These are phyloP conservation scores for Suillus alpinus DNA, from an alignment of 768 basidiomycete genomes.

Conservation along the genomic window DNA sequence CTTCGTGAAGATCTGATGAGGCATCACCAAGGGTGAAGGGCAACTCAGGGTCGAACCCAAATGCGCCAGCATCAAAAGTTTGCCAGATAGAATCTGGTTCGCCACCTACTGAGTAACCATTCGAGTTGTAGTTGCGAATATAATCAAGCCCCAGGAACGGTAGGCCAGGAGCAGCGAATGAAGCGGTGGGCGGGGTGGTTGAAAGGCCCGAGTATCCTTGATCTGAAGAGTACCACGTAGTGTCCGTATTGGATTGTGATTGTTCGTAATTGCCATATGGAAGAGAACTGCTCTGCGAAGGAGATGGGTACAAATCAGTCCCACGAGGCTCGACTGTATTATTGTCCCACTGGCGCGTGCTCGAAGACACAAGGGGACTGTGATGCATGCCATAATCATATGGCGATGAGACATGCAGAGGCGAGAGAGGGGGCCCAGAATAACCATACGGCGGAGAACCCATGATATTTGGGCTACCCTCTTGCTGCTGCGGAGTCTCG, in stretches of 20 bases:
- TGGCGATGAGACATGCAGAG: conserved; percentile 50
- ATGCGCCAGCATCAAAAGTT: conserved; percentile 70
- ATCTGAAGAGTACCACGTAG: conserved; percentile 37
- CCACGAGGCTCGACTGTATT: conserved; percentile 36
- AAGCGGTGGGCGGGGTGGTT: conserved; percentile 57
- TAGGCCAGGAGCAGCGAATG: conserved; percentile 69
- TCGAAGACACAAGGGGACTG: conserved; percentile 24
- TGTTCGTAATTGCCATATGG: conserved; percentile 47
- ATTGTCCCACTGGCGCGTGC: conserved; percentile 44
- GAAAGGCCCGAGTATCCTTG: conserved; percentile 45
- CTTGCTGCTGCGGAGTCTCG: conserved; percentile 44
- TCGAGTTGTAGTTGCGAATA: conserved; percentile 71
- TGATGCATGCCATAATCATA: conserved; percentile 50
- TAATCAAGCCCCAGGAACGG: conserved; percentile 84
- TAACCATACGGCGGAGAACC: conserved; percentile 43
- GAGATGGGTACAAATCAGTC: conserved; percentile 44
- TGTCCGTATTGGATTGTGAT: conserved; percentile 40
- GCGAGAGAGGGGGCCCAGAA: conserved; percentile 46
- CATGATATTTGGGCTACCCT: conserved; percentile 55
- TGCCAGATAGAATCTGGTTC: conserved; percentile 48
- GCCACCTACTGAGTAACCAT: conserved; percentile 29
- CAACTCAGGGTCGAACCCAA: conserved; percentile 75
- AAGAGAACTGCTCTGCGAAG: conserved; percentile 29
- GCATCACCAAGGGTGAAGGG: conserved; percentile 57
- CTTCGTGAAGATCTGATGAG: conserved; percentile 27